Percentiles rank a stretch among this genome's conserved stretches.
phyloP scores from a whole-genome alignment of 352 stramenopile genomes.

The Pythium biforme region DNA sequence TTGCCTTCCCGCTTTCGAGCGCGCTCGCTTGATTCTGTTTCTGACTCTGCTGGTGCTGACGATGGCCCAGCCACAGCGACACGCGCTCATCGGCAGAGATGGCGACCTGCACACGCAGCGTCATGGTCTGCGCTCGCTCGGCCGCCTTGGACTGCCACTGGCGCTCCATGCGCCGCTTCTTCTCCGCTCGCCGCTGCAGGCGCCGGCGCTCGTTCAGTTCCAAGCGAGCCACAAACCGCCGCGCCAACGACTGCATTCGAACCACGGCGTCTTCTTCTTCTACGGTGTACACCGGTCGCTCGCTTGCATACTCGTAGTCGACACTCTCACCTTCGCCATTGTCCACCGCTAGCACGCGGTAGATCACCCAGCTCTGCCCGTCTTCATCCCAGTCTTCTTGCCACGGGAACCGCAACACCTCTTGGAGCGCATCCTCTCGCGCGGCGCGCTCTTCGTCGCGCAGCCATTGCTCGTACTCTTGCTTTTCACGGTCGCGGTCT shows the following conservation, averaged over 20 bases:
- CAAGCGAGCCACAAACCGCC: slow-evolving; percentile 41
- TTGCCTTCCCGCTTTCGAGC: background rate
- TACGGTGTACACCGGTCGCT: slow-evolving; percentile 61
- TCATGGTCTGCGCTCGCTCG: slow-evolving; percentile 51
- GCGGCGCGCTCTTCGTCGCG: slow-evolving; percentile 32
- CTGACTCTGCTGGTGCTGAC: slow-evolving; percentile 5
- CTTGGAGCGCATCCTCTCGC: slow-evolving; percentile 37
- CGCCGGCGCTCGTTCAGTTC: slow-evolving; percentile 33
- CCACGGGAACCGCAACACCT: slow-evolving; percentile 54
- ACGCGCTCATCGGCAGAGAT: slow-evolving; percentile 22
- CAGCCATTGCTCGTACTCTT: slow-evolving; percentile 46
- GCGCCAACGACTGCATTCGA: slow-evolving; percentile 41
- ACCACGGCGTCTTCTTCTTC: slow-evolving; percentile 55
- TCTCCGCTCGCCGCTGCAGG: slow-evolving; percentile 27
- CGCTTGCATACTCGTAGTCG: slow-evolving; percentile 26
- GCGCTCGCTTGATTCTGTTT: background rate
- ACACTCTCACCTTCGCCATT: background rate
- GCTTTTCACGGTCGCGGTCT: slow-evolving; percentile 57
- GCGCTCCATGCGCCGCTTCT: slow-evolving; percentile 33
- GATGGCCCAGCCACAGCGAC: slow-evolving; percentile 29
- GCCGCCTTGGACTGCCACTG: slow-evolving; percentile 38
- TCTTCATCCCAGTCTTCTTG: slow-evolving; percentile 55
- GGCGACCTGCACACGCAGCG: slow-evolving; percentile 30
- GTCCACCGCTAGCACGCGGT: background rate
- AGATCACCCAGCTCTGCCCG: slow-evolving; percentile 45